Base-by-base conservation (phyloP, 2,329 filamentous ascomycete genomes). In the Aspergillus piperis region DNA sequence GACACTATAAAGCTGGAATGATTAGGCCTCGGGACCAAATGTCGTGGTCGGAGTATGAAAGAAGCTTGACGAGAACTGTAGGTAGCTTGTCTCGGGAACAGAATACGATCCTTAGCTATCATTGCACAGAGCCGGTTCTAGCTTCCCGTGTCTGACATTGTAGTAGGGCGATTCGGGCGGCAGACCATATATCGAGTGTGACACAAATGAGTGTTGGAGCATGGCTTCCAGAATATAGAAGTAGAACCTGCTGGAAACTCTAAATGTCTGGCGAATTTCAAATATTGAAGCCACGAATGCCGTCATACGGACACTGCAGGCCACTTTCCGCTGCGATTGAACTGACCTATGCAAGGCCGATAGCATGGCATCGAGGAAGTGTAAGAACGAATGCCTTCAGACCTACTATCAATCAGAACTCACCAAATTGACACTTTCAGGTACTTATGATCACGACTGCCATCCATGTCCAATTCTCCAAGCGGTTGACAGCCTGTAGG, bases 401-500 rank as follows among this genome's bases (percentile, higher is more conserved):
- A 39, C 73, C 75, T 15, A 72, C 74, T 73, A 77, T 75, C 53
- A 78, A 76, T 62, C 65, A 51, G 11, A 77, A 54, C 23, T 32
- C 17, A 67, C 70, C 7, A 44, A 57, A 1, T 69, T 62, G 38
- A 64, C 67, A 68, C 69, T 60, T 81, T 78, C 60, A 13, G 81
- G 78, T 76, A 5, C 79, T 77, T n/a, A 77, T 64, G 30, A 82
- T 70, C 78, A 48, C 23, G 60, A 52, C 81, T 82, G 3, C 81
- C 81, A 8, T 75, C 51, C 52, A 82, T 82, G 62, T 80, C 81
- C 68, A 81, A 74, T 5, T 80, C 81, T 60, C 82, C 25, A 27
- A 80, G 57, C 82, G 78, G 48, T 83, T 82, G 7, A 82, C 75
- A 68, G 84, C 83, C 62, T 81, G 78, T 7, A 84, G 74, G 6